Evolutionary conservation across 2,329 filamentous ascomycete species (phyloP).

Genomic region (Alternaria tenuissima): DNA sequence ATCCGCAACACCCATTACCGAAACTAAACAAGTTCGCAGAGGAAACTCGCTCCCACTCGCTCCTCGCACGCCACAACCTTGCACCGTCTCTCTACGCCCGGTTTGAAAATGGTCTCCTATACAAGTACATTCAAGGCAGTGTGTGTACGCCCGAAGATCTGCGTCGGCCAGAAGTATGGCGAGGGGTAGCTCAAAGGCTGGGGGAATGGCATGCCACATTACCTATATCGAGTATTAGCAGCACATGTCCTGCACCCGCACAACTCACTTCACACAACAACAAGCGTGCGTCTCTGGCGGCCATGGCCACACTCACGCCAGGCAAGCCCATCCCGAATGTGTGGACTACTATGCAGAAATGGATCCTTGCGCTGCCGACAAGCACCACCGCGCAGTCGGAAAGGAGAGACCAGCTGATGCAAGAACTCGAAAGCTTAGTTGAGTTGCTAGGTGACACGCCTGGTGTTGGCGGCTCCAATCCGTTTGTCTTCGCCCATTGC

Average conservation of each 20-base stretch:
- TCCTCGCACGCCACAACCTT: slow-evolving; percentile 82
- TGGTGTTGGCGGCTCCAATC: slow-evolving; percentile 72
- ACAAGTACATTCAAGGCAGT: slow-evolving; percentile 84
- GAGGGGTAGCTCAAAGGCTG: slow-evolving; percentile 81
- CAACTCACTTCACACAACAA: slow-evolving; percentile 44
- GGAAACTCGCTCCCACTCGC: slow-evolving; percentile 76
- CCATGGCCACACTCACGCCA: slow-evolving; percentile 59
- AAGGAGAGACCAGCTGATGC: slow-evolving; percentile 73
- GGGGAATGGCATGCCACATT: slow-evolving; percentile 90
- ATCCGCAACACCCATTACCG: background rate
- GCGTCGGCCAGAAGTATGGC: slow-evolving; percentile 76
- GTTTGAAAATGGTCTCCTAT: slow-evolving; percentile 95
- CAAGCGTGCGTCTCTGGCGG: slow-evolving; percentile 49
- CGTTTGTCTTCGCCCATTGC: slow-evolving; percentile 94
- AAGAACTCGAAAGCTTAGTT: slow-evolving; percentile 76
- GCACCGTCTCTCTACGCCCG: slow-evolving; percentile 88
- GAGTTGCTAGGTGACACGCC: slow-evolving; percentile 76
- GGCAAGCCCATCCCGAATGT: slow-evolving; percentile 82
- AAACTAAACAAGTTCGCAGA: slow-evolving; percentile 52
- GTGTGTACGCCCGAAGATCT: slow-evolving; percentile 84
- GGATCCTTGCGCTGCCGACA: slow-evolving; percentile 85
- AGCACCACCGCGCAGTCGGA: slow-evolving; percentile 73
- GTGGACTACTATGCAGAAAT: slow-evolving; percentile 96
- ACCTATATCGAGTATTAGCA: slow-evolving; percentile 62
- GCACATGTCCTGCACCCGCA: slow-evolving; percentile 46